Conservation (phyloP, 2,329 filamentous ascomycete species). For the Apiospora phragmitis region DNA sequence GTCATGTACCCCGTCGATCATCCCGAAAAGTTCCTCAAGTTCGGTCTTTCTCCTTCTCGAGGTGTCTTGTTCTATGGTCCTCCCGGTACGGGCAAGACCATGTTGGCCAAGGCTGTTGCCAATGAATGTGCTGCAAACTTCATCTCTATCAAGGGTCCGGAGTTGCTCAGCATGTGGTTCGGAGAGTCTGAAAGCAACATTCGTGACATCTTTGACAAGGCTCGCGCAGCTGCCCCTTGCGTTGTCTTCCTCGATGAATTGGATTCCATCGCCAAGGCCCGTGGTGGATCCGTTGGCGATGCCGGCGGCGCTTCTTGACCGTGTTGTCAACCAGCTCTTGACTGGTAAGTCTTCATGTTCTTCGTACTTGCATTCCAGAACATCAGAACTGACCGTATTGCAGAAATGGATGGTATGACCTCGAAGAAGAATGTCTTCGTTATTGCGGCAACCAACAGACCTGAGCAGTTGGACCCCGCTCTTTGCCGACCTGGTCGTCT, state of each 20-base stretch:
- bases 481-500: slow-evolving; percentile 98
- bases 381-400: slow-evolving; percentile 27
- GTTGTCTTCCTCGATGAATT: slow-evolving; percentile 98
- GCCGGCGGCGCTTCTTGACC: slow-evolving; percentile 95
- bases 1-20: slow-evolving; percentile 99
- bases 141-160: slow-evolving; percentile 98
- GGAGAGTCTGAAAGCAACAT: slow-evolving; percentile 99
- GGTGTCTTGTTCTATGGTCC: slow-evolving; percentile 99
- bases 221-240: slow-evolving; percentile 93
- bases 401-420: slow-evolving; percentile 99
- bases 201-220: slow-evolving; percentile 99
- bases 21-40: slow-evolving; percentile 99
- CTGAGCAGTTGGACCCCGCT: slow-evolving; percentile 96
- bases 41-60: slow-evolving; percentile 94
- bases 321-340: slow-evolving; percentile 99
- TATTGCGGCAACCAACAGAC: slow-evolving; percentile 97
- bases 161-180: slow-evolving; percentile 99
- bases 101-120: slow-evolving; percentile 98
- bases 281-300: slow-evolving; percentile 94
- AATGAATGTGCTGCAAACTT: slow-evolving; percentile 99
- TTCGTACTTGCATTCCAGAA: neutral
- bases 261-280: slow-evolving; percentile 98
- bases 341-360: slow-evolving; percentile 65
- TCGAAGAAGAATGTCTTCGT: slow-evolving; percentile 99
- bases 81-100: slow-evolving; percentile 99